Evolutionary conservation across 768 basidiomycete species (phyloP).

Genomic region (Boletus speciosus): DNA sequence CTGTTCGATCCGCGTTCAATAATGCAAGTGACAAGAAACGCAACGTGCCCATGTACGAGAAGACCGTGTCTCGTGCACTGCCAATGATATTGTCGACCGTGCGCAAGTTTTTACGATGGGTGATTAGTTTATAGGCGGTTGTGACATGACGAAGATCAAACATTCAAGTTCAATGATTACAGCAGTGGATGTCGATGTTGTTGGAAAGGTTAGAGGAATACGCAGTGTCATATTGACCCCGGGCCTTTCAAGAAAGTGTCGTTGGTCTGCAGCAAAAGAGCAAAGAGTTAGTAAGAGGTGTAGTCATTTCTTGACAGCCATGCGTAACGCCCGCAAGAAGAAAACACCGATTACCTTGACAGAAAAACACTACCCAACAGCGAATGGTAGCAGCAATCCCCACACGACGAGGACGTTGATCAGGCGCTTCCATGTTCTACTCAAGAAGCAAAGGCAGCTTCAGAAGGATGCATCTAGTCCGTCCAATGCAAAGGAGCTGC

Average conservation of each 20-base stretch:
- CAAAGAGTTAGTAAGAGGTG: not conserved
- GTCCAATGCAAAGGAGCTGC: conserved; percentile 35
- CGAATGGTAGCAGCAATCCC: conserved; percentile 43
- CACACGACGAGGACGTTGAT: conserved; percentile 70
- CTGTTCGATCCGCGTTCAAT: not conserved
- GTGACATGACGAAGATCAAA: not conserved
- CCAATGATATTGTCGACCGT: not conserved
- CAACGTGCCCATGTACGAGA: not conserved
- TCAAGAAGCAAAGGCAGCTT: conserved; percentile 65
- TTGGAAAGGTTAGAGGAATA: too few relatives aligned
- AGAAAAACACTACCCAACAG: conserved; percentile 1
- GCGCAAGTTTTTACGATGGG: not conserved
- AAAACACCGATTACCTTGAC: conserved; percentile 43
- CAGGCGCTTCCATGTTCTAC: conserved; percentile 73
- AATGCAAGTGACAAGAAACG: not conserved
- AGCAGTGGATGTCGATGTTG: too few relatives aligned
- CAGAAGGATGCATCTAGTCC: conserved; percentile 28
- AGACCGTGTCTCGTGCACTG: not conserved
- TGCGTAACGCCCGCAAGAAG: conserved; percentile 44
- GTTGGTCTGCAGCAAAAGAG: too few relatives aligned
- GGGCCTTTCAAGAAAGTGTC: too few relatives aligned
- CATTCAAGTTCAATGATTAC: too few relatives aligned
- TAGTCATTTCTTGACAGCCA: conserved; percentile 10
- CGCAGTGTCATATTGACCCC: too few relatives aligned
- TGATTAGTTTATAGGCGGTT: not conserved